Base-by-base conservation (phyloP, 2,329 filamentous ascomycete species). In the Coniochaeta sp. region DNA sequence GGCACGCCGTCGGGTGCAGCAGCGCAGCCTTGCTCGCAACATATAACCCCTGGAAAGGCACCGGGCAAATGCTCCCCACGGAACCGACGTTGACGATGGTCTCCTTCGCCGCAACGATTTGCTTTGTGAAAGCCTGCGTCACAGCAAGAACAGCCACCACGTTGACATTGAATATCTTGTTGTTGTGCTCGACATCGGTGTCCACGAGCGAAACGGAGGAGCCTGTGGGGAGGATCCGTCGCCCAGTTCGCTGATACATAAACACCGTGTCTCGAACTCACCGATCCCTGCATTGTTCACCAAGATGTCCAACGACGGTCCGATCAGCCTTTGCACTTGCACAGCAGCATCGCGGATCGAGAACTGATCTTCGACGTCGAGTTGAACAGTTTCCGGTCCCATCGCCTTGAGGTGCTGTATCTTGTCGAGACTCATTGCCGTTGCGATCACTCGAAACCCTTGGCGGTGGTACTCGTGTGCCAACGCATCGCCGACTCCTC, bases 111-210 rank as follows among this genome's bases (percentile, higher is more conserved):
- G 57, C 57, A 26, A 65, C 57, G 5, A 63, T 45, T 10, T 66
- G 56, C 3, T 59, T 60, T 5, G 58, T 26, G 53, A 74, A 75
- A 0, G 66, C 64, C 30, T 76, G 66, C 1, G 63, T 65, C 22
- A 71, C 61, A 7, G 58, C 54, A 8, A 75, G 55, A 1, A 63
- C 53, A 0, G 67, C 70, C 60, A 68, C 73, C 27, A 73, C 58
- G 53, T 77, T 77, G 38, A 71, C 61, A 7, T 75, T 70, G 54
- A 71, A 73, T 49, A 73, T 55, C 26, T 56, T 56, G 27, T 63
- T 65, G 7, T 65, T 68, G 9, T 65, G 57, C 4, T 62, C 60
- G 9, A 73, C 55, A 22, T 66, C 57, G 1, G 61, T 55, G 45
- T 73, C 70, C n/a, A 72, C 51, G 3, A 61, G 52, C 0, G 71